These are phyloP conservation scores for Xanthoconium separans DNA, from an alignment of 1,284 basidiomycete genomes.

Conservation along the genomic window DNA sequence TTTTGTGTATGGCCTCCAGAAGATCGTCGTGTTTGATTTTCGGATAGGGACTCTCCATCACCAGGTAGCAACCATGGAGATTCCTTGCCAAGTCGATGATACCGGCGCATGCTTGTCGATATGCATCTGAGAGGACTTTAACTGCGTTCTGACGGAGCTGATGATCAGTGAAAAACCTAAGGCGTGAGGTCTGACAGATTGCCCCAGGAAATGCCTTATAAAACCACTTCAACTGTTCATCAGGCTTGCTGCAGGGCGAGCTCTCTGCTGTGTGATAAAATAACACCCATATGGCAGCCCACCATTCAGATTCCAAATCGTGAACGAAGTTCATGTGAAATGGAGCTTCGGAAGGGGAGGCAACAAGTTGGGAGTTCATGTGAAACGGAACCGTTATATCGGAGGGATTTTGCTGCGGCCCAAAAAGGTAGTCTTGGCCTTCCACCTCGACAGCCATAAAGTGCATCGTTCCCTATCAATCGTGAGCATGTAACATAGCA, in stretches of 20 bases:
- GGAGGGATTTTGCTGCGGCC: no score
- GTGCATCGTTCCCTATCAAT: conserved; percentile 10
- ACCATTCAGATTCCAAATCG: no score
- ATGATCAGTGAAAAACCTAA: background rate
- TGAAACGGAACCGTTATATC: no score
- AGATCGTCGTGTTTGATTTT: background rate
- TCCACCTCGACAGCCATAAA: conserved; percentile 18
- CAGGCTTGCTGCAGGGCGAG: background rate
- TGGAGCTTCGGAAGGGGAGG: no score
- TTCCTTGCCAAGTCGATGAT: background rate
- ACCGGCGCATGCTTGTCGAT: background rate
- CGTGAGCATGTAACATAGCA: background rate
- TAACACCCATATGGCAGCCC: no score
- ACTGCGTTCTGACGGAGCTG: no score
- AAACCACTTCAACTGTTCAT: background rate
- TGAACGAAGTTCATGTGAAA: no score
- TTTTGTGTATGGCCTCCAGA: background rate
- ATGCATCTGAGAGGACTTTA: background rate
- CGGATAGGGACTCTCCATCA: background rate
- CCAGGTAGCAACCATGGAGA: background rate
- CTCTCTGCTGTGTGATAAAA: background rate
- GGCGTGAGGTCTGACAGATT: background rate
- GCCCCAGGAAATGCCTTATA: background rate
- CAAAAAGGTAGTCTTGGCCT: background rate
- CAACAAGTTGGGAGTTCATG: no score